These are phyloP conservation scores for Discostella pseudostelligera DNA, from an alignment of 108 stramenopile species.

Conservation along the genomic window DNA sequence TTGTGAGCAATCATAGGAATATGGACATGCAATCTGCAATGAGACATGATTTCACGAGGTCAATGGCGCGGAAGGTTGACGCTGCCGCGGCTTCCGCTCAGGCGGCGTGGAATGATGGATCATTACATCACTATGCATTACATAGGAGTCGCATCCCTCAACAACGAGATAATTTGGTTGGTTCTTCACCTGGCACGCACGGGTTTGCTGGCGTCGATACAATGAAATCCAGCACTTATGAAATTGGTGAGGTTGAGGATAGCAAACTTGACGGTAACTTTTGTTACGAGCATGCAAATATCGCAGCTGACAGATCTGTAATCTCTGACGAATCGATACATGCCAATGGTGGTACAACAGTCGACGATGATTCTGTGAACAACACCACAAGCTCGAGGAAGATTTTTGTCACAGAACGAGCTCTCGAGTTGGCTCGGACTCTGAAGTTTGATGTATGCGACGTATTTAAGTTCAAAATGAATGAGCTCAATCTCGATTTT, in stretches of 20 bases:
- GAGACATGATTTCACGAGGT: no score
- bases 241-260: neutral
- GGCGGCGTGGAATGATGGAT: neutral
- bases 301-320: no score
- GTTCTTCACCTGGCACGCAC: neutral
- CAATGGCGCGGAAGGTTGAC: neutral
- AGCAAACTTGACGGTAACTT: neutral
- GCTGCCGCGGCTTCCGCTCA: neutral
- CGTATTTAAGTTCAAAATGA: slow-evolving; percentile 7
- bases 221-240: no score
- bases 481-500: neutral
- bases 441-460: slow-evolving; percentile 22
- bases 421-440: slow-evolving; percentile 23
- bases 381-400: slow-evolving; percentile 3
- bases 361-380: neutral
- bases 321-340: no score
- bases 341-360: no score
- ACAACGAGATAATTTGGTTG: neutral
- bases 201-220: no score
- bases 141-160: neutral
- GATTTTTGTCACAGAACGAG: slow-evolving; percentile 15
- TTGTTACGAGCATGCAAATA: neutral
- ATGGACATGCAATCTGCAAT: no score
- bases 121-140: neutral
- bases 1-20: no score